Percentiles rank a stretch among this genome's conserved stretches.
These are phyloP conservation scores for Agrostemma githago DNA, from an alignment of 148 eudicot species.

Conservation along the genomic window DNA sequence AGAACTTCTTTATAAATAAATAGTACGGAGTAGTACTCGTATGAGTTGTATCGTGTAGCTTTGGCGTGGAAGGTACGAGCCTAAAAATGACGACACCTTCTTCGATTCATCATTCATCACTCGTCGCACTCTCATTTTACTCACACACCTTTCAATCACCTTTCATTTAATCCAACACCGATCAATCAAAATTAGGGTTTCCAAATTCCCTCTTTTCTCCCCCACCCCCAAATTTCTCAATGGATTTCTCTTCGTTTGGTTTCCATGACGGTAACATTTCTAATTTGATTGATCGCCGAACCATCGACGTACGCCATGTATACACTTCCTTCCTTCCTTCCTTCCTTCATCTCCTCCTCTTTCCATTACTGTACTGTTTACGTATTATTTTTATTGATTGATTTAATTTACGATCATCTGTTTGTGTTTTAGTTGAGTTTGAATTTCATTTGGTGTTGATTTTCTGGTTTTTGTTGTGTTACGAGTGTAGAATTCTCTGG, in stretches of 20 bases:
- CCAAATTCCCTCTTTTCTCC: neutral
- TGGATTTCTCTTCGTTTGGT: slow-evolving; percentile 41
- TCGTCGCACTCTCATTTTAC: neutral
- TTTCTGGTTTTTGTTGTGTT: neutral
- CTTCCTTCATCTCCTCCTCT: neutral
- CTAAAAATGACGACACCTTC: slow-evolving; percentile 3
- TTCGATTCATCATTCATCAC: neutral
- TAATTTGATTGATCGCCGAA: slow-evolving; percentile 49
- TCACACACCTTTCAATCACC: neutral
- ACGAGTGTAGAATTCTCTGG: neutral
- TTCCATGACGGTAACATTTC: slow-evolving; percentile 68
- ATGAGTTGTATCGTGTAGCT: too few species aligned
- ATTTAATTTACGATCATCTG: neutral
- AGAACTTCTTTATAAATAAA: too few species aligned
- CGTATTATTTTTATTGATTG: neutral
- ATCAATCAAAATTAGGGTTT: slow-evolving; percentile 25
- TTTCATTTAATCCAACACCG: slow-evolving; percentile 1
- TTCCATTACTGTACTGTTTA: neutral
- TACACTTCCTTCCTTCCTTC: neutral
- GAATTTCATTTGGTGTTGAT: neutral
- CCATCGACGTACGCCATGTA: slow-evolving; percentile 52
- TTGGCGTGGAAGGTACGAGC: slow-evolving; percentile 18
- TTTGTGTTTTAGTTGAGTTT: neutral
- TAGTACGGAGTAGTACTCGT: too few species aligned
- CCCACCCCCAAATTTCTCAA: slow-evolving; percentile 17